phyloP scores from a whole-genome alignment of 2,329 filamentous ascomycete species.

The Pseudogymnoascus pannorum region DNA sequence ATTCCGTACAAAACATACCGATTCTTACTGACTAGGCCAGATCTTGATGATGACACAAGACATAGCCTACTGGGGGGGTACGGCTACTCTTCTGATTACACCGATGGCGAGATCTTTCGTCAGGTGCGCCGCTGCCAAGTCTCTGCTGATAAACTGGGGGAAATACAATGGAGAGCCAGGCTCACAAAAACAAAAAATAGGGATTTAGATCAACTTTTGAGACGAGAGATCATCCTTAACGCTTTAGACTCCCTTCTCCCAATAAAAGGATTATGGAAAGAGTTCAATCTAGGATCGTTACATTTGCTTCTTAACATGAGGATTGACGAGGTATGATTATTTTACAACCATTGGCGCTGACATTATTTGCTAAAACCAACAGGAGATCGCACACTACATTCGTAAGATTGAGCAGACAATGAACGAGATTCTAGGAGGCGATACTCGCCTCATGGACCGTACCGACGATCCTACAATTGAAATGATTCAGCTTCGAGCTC shows the following conservation, averaged over 20 bases:
- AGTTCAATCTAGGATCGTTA: neutral
- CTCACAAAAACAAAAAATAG: neutral
- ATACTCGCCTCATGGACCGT: conserved; percentile 10
- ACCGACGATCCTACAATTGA: conserved; percentile 11
- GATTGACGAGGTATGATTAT: neutral
- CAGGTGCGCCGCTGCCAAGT: neutral
- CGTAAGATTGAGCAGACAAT: neutral
- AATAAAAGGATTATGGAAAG: neutral
- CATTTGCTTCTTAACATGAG: neutral
- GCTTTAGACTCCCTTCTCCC: neutral
- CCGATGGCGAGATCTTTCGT: neutral
- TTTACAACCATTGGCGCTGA: neutral
- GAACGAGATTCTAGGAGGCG: conserved; percentile 10
- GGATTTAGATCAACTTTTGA: neutral
- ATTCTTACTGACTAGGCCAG: neutral
- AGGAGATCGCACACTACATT: conserved; percentile 14
- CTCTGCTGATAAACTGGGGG: neutral
- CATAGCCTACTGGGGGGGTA: neutral
- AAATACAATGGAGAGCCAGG: neutral
- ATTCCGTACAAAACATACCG: neutral
- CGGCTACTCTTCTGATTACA: neutral
- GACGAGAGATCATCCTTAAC: neutral
- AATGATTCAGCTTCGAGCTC: conserved; percentile 13
- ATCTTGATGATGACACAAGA: neutral
- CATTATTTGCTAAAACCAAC: neutral